phyloP scores from a whole-genome alignment of 2,329 filamentous ascomycete genomes.

The Arthrinium puccinioides region DNA sequence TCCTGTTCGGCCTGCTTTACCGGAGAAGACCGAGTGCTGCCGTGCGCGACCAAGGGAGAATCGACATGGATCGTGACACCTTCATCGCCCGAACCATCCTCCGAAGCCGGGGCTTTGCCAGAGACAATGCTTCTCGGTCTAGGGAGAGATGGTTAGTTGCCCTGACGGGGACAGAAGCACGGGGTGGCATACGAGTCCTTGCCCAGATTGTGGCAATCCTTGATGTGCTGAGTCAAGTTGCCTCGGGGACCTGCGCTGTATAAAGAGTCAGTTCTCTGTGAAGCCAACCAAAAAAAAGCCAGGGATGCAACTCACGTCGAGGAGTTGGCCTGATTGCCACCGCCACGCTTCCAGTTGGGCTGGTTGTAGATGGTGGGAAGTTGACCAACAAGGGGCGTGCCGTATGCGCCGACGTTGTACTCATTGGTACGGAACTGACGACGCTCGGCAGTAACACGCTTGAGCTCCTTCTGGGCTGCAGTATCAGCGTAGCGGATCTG shows the following conservation, averaged over 20 bases:
- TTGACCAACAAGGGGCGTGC: conserved; percentile 53
- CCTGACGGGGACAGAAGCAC: conserved; percentile 2
- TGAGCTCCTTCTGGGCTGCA: conserved; percentile 91
- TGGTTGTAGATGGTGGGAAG: conserved; percentile 39
- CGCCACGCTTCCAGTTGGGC: conserved; percentile 26
- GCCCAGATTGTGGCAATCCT: no score
- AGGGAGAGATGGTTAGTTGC: conserved; percentile 2
- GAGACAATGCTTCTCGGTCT: conserved; percentile 33
- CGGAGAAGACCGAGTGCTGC: conserved; percentile 43
- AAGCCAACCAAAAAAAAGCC: no score
- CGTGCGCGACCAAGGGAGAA: conserved; percentile 33
- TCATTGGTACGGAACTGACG: conserved; percentile 95
- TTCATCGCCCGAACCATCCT: conserved; percentile 41
- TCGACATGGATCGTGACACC: conserved; percentile 48
- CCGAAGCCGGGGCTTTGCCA: conserved; percentile 34
- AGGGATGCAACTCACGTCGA: not conserved
- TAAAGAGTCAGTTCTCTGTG: no score
- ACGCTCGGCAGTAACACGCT: conserved; percentile 90
- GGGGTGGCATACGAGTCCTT: not conserved
- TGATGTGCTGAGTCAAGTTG: no score
- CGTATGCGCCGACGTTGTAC: conserved; percentile 73
- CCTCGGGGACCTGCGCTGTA: no score
- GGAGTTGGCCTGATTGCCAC: conserved; percentile 15
- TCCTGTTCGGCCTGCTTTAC: conserved; percentile 35
- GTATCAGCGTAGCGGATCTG: conserved; percentile 97